phyloP scores from a whole-genome alignment of 805 yeast species.

The Lipomyces kockii region DNA sequence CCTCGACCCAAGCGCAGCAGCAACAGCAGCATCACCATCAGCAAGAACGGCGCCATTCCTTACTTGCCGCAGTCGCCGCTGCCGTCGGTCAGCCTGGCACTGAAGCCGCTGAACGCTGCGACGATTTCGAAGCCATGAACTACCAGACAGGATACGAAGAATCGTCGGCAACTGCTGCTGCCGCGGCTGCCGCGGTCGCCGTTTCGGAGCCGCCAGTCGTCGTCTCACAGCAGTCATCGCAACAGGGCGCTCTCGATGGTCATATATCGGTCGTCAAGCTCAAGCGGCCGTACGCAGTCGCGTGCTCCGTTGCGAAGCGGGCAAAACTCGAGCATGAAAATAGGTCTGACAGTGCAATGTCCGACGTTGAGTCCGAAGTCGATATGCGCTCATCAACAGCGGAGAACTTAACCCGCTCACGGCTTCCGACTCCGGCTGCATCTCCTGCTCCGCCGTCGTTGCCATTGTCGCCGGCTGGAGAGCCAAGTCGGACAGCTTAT shows the following conservation, averaged over 20 bases:
- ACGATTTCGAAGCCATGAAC: conserved; percentile 9
- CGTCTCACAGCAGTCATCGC: conserved; percentile 15
- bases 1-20: neutral
- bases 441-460: conserved; percentile 5
- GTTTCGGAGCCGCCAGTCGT: conserved; percentile 8
- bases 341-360: neutral
- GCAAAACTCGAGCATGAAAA: neutral
- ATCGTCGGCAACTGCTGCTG: conserved; percentile 15
- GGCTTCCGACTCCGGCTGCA: neutral
- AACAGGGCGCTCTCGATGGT: conserved; percentile 9
- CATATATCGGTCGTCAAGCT: neutral
- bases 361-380: neutral
- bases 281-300: conserved; percentile 12
- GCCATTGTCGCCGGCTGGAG: conserved; percentile 5
- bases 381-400: conserved; percentile 1
- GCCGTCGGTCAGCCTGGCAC: conserved; percentile 24
- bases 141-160: conserved; percentile 21
- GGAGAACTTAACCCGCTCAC: conserved; percentile 9
- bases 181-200: conserved; percentile 1
- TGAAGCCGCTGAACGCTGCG: conserved; percentile 3
- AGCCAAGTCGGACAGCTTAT: conserved; percentile 24
- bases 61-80: conserved; percentile 20
- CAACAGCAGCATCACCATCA: conserved; percentile 24
- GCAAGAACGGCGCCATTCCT: conserved; percentile 17
- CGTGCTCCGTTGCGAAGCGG: conserved; percentile 3